Evolutionary conservation across 2,329 filamentous ascomycete genomes (phyloP), one percentile per base, ranked within the genome.

Genomic region (Sarocladiaceae sp.): DNA sequence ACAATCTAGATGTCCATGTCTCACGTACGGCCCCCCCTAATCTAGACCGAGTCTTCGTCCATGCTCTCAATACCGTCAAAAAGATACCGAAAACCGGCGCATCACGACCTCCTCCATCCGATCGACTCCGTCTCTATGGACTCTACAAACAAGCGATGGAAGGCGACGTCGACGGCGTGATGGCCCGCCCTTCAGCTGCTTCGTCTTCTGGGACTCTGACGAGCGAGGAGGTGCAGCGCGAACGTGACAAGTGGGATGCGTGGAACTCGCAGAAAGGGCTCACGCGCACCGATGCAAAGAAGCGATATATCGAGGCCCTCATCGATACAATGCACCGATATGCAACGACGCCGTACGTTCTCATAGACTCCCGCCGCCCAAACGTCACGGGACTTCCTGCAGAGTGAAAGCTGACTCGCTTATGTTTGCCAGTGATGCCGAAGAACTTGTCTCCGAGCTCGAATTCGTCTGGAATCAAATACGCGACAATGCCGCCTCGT

Each of bases 381-480:
- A 12, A 24, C 29, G 10, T 41, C n/a, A 24, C 23, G 23, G 24
- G 10, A 27, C 35, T 49, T 15, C n/a, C n/a, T 10, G 7, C n/a
- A 19, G n/a, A 41, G 26, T n/a, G n/a, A n/a, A 18, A n/a, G 50
- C 55, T 58, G 44, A 58, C 51, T 24, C 18, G 16, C 45, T 21
- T 26, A 41, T 20, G 29, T 32, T 21, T 21, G 33, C 44, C 51
- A 82, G 78, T 40, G 89, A 95, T 60, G 88, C 88, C 6, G 78
- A 83, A 48, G 90, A 95, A 64, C 74, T 98, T 31, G 90, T 97
- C 29, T 76, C 82, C 9, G 93, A 98, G 64, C 78, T 98, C n/a
- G 93, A 98, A 66, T 98, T 97, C 57, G 91, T 98, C 31, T 98
- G 93, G 93, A 89, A 96, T 55, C 93, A 97, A 63, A 91, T 98